phyloP scores from a whole-genome alignment of 1,139 yeast genomes.

The Candida glucosophila region DNA sequence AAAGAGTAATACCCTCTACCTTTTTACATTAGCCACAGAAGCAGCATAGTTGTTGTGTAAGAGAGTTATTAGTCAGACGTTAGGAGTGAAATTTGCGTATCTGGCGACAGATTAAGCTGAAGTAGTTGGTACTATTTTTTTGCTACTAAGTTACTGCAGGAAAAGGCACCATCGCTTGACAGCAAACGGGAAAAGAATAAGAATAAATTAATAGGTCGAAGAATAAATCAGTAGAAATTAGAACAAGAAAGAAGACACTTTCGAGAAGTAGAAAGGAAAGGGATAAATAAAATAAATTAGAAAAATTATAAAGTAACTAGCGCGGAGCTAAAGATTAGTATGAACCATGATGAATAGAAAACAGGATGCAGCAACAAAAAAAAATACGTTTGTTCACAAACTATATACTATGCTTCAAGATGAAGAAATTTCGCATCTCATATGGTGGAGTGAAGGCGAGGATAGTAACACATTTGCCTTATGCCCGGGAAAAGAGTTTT shows the following conservation, averaged over 20 bases:
- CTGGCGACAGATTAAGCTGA: no score
- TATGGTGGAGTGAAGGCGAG: conserved; percentile 73
- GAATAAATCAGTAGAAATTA: neutral
- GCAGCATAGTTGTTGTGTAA: no score
- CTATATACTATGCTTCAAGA: conserved; percentile 52
- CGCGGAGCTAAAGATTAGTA: neutral
- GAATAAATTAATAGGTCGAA: neutral
- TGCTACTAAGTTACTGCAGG: no score
- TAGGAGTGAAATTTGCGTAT: no score
- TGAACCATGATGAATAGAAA: conserved; percentile 12
- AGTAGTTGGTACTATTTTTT: no score
- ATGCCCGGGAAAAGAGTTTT: conserved; percentile 46
- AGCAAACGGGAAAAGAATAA: neutral
- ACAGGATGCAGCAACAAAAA: conserved; percentile 29
- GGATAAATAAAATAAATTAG: neutral
- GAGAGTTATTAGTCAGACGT: no score
- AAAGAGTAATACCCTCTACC: no score
- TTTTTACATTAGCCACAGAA: no score
- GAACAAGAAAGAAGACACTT: neutral
- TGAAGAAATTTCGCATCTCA: conserved; percentile 36
- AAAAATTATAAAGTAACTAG: neutral
- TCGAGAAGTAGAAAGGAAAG: neutral
- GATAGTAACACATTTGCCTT: conserved; percentile 53
- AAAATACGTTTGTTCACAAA: conserved; percentile 59
- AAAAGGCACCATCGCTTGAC: neutral